Evolutionary conservation across 2,329 filamentous ascomycete species (phyloP).

Genomic region (Cladosporium velox): DNA sequence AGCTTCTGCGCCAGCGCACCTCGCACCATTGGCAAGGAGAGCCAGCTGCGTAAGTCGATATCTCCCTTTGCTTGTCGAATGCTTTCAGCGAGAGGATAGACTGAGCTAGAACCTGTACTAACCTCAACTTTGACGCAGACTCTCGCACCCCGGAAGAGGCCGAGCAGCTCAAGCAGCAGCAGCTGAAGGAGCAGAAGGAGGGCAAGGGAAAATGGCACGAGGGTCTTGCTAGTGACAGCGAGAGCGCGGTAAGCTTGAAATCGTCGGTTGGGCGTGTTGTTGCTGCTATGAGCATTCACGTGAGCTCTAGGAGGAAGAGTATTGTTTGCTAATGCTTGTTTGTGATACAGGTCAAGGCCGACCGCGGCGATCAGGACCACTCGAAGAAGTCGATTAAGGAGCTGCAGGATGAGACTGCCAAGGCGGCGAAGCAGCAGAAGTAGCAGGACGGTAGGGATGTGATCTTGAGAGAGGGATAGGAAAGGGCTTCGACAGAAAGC

Average conservation of each 20-base stretch:
- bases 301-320: not conserved
- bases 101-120: not conserved
- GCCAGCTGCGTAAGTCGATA: constrained; percentile 44
- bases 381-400: constrained; percentile 36
- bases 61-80: not conserved
- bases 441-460: not conserved
- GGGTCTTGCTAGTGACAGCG: constrained; percentile 74
- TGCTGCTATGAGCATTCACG: not conserved
- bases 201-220: constrained; percentile 76
- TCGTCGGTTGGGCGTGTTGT: not conserved
- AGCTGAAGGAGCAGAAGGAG: constrained; percentile 50
- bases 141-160: constrained; percentile 45
- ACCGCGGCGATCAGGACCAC: constrained; percentile 37
- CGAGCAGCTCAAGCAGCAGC: constrained; percentile 64
- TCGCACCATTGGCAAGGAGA: constrained; percentile 44
- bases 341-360: constrained; percentile 38
- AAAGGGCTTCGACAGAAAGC: not conserved
- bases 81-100: not conserved
- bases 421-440: constrained; percentile 35
- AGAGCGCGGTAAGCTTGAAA: constrained; percentile 64
- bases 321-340: not conserved
- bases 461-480: not conserved
- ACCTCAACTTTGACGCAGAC: not conserved
- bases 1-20: constrained; percentile 42
- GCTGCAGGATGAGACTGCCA: constrained; percentile 39